Conservation (phyloP, 2,329 filamentous ascomycete species). For the Fusarium staphyleae region DNA sequence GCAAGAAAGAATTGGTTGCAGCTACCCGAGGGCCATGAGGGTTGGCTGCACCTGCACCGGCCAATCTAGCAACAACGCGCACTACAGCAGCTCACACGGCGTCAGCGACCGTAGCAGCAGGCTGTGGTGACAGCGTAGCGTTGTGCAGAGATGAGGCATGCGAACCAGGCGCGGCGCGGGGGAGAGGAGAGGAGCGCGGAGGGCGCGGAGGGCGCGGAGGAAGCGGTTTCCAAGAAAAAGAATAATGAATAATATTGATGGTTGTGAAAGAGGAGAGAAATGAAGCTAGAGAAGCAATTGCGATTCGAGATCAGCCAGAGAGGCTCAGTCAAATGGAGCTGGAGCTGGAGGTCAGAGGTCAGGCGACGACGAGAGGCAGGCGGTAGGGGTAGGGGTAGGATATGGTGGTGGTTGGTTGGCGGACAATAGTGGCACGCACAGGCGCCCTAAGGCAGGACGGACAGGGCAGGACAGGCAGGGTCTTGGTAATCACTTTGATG, state of each 20-base stretch:
- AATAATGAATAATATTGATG: neutral
- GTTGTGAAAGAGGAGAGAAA: neutral
- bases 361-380: constrained; percentile 34
- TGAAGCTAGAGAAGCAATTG: constrained; percentile 36
- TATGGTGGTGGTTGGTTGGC: constrained; percentile 20
- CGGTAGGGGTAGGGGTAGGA: constrained; percentile 31
- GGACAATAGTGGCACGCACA: constrained; percentile 14
- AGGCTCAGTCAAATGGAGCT: neutral
- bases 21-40: constrained; percentile 41
- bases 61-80: constrained; percentile 33
- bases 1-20: constrained; percentile 33
- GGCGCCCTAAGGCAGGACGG: constrained; percentile 15
- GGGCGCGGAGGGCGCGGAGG: constrained; percentile 21
- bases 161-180: constrained; percentile 39
- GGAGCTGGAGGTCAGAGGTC: constrained; percentile 15
- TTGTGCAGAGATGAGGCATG: constrained; percentile 48
- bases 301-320: constrained; percentile 24
- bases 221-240: constrained; percentile 1
- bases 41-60: constrained; percentile 32
- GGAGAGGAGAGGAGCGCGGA: constrained; percentile 24
- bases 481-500: neutral
- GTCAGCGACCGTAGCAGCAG: constrained; percentile 35
- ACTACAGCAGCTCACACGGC: constrained; percentile 37
- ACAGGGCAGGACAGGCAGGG: constrained; percentile 5
- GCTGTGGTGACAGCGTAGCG: constrained; percentile 39